Conservation (phyloP, 225 moss, liverwort and hornwort species). For the Marchantia polymorpha region DNA sequence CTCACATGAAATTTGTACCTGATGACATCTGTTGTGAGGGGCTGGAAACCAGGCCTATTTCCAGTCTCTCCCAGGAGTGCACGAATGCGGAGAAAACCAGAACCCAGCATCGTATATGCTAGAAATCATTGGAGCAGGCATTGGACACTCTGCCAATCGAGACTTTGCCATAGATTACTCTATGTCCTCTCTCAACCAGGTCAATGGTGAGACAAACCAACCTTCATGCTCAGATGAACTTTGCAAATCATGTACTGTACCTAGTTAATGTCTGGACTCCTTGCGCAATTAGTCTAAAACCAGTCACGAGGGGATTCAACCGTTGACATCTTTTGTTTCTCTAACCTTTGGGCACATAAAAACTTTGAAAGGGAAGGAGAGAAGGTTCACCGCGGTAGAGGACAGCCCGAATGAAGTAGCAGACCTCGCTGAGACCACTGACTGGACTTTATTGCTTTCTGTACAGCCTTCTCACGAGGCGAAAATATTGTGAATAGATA, state of each 20-base stretch:
- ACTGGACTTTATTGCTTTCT: too few relatives aligned
- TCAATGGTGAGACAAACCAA: conserved; percentile 47
- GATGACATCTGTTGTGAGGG: background rate
- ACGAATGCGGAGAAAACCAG: conserved; percentile 66
- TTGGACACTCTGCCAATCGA: conserved; percentile 61
- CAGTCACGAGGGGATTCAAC: background rate
- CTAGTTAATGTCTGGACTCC: too few relatives aligned
- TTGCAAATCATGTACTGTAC: background rate
- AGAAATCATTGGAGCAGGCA: conserved; percentile 91
- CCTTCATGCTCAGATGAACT: background rate
- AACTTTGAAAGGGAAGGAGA: background rate
- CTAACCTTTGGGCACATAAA: background rate
- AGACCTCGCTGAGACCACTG: too few relatives aligned
- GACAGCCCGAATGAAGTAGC: too few relatives aligned
- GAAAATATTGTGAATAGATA: too few relatives aligned
- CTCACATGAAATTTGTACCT: background rate
- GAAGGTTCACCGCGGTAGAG: background rate
- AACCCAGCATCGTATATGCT: conserved; percentile 91
- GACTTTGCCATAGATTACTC: conserved; percentile 82
- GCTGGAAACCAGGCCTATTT: conserved; percentile 62
- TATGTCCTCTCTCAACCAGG: conserved; percentile 59
- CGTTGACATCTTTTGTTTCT: background rate
- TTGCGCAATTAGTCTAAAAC: background rate
- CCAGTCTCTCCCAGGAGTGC: conserved; percentile 69
- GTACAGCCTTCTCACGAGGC: too few relatives aligned